Evolutionary conservation across 139 green algal species (phyloP), one percentile per base, ranked within the genome.

Genomic region (Spirogloea muscicola): DNA sequence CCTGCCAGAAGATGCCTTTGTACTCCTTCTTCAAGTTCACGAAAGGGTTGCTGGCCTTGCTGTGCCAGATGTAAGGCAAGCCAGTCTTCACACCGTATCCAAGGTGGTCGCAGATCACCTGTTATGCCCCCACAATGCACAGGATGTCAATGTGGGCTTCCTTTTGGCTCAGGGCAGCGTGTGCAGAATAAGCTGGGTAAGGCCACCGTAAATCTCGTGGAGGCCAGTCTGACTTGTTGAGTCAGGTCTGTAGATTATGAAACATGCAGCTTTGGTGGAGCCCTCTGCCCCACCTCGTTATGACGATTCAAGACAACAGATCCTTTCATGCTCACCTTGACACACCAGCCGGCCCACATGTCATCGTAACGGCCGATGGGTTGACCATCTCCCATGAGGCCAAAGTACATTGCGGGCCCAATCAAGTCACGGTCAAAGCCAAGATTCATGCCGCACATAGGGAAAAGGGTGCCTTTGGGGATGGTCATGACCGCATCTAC

Each of bases 361-460:
- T 98, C 93, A 43, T 96, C 92, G 69, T 97, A 98, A 5, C 94
- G 85, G 7, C 92, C 91, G 68, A 96, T 91, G 6, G 93, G 92
- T 84, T 97, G 93, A 18, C 93, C 93, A 74, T 98, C 91, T 7
- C 92, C 93, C 92, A 96, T 96, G 7, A 98, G 88, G 0, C 93
- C 93, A 82, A 98, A 98, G 88, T 97, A 97, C 90, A 97, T 96
- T 49, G 89, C 93, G 1, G 92, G 88, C 2, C 92, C 92, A 43
- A 97, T 97, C 39, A 91, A 69, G 21, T 91, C 70, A 2, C 93
- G 77, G 84, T 97, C 86, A 73, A 97, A 97, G 5, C 88, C 89
- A 60, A 97, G 88, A 84, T 97, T 97, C 91, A 97, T 97, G 67
- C 92, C 92, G 72, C 92, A 97, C 93, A 98, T 98, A 58, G 93